phyloP scores from a whole-genome alignment of 2,329 filamentous ascomycete genomes.

The Sordariomycetes sp. region DNA sequence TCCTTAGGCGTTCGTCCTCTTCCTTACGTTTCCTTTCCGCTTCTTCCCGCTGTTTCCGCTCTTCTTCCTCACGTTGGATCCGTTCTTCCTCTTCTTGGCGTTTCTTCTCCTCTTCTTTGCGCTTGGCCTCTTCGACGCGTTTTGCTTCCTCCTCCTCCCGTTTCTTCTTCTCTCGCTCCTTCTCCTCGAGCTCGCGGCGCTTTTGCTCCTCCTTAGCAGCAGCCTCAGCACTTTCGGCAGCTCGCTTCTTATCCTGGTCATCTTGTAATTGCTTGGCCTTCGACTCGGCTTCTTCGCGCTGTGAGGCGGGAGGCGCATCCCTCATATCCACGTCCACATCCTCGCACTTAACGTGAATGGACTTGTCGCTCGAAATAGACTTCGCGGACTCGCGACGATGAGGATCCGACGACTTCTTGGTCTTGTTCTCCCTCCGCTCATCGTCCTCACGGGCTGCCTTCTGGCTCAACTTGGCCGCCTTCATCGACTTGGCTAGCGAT shows the following conservation, averaged over 20 bases:
- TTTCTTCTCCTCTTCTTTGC: conserved; percentile 19
- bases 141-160: conserved; percentile 10
- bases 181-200: conserved; percentile 16
- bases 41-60: conserved; percentile 20
- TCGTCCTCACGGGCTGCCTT: conserved; percentile 25
- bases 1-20: conserved; percentile 10
- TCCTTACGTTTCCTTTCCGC: conserved; percentile 14
- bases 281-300: conserved; percentile 12
- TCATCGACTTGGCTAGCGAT: conserved; percentile 13
- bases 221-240: conserved; percentile 21
- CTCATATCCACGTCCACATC: conserved; percentile 46
- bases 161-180: conserved; percentile 7
- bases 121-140: conserved; percentile 19
- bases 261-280: conserved; percentile 22
- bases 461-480: conserved; percentile 5
- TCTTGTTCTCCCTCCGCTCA: conserved; percentile 23
- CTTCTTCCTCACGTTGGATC: conserved; percentile 19
- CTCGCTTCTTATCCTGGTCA: conserved; percentile 21
- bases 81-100: conserved; percentile 18
- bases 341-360: conserved; percentile 47
- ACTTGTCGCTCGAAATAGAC: conserved; percentile 29
- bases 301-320: conserved; percentile 18
- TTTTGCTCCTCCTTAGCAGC: conserved; percentile 26
- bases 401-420: conserved; percentile 23
- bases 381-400: conserved; percentile 31